A percentile compares a stretch with the other conserved stretches of the same genome.
Conservation (phyloP, 1,284 basidiomycete genomes). For the Thelephora terrestris region DNA sequence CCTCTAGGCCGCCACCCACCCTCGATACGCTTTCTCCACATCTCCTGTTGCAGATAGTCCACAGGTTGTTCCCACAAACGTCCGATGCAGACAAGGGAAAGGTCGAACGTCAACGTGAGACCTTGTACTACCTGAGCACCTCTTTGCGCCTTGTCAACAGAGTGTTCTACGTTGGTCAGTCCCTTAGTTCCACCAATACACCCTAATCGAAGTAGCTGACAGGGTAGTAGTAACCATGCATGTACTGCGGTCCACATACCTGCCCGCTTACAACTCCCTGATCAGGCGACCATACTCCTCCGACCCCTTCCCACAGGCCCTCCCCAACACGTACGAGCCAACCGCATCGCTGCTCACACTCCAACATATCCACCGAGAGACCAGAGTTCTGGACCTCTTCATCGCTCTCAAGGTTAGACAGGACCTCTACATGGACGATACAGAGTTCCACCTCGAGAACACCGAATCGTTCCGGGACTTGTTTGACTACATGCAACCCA, state of each 20-base stretch:
- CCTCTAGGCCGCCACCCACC: slow-evolving; percentile 10
- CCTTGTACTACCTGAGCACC: slow-evolving; percentile 58
- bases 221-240: slow-evolving; percentile 57
- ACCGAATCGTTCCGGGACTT: slow-evolving; percentile 66
- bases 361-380: slow-evolving; percentile 50
- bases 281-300: slow-evolving; percentile 59
- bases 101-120: slow-evolving; percentile 46
- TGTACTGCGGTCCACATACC: slow-evolving; percentile 61
- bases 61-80: slow-evolving; percentile 42
- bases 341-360: slow-evolving; percentile 14
- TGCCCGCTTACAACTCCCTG: slow-evolving; percentile 51
- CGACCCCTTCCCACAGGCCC: slow-evolving; percentile 55
- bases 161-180: slow-evolving; percentile 52
- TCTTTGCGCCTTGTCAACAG: slow-evolving; percentile 54
- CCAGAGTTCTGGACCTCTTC: slow-evolving; percentile 62
- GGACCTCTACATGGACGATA: slow-evolving; percentile 62
- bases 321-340: slow-evolving; percentile 11
- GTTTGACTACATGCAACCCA: slow-evolving; percentile 65
- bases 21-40: slow-evolving; percentile 42
- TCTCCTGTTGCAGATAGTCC: slow-evolving; percentile 52
- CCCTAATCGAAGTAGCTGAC: neutral
- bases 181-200: neutral
- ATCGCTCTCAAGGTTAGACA: slow-evolving; percentile 68
- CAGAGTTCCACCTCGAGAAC: slow-evolving; percentile 59
- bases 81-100: slow-evolving; percentile 27